A percentile compares a stretch with the other conserved stretches of the same genome.
Evolutionary conservation across 2,329 filamentous ascomycete genomes (phyloP).

Genomic region (Cladosporium austrohemisphaericum): DNA sequence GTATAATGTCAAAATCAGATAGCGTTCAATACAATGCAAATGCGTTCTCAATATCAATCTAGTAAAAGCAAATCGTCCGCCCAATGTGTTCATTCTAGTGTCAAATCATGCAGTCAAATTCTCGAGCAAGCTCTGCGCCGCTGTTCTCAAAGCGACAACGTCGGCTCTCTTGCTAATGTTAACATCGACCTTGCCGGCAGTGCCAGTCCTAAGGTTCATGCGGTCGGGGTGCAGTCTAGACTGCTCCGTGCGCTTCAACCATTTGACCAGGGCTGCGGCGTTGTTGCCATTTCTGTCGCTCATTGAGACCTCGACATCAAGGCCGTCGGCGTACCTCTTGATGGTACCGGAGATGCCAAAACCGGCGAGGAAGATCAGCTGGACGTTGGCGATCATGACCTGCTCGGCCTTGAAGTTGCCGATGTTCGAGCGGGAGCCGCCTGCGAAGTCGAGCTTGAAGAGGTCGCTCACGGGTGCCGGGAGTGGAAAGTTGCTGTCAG

Average conservation of each 20-base stretch:
- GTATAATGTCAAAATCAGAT: background rate
- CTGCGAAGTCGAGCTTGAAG: background rate
- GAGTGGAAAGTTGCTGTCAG: background rate
- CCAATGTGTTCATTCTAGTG: background rate
- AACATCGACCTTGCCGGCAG: background rate
- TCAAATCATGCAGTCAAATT: background rate
- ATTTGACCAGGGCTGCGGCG: background rate
- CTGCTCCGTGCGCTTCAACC: conserved; percentile 1
- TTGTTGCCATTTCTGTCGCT: background rate
- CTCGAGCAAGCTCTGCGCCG: background rate
- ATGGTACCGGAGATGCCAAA: background rate
- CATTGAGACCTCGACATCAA: background rate
- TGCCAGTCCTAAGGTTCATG: conserved; percentile 4
- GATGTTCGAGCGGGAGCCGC: background rate
- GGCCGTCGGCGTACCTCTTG: background rate
- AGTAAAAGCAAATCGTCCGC: background rate
- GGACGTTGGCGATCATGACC: conserved; percentile 5
- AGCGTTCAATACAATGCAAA: background rate
- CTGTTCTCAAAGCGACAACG: conserved; percentile 9
- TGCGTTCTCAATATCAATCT: background rate
- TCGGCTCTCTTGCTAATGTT: background rate
- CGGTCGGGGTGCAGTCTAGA: conserved; percentile 9
- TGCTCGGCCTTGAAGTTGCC: background rate
- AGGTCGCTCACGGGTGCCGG: background rate
- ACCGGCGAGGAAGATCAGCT: conserved; percentile 7